Evolutionary conservation across 257 asterid genomes (phyloP).

Genomic region (Verbascum thapsus): DNA sequence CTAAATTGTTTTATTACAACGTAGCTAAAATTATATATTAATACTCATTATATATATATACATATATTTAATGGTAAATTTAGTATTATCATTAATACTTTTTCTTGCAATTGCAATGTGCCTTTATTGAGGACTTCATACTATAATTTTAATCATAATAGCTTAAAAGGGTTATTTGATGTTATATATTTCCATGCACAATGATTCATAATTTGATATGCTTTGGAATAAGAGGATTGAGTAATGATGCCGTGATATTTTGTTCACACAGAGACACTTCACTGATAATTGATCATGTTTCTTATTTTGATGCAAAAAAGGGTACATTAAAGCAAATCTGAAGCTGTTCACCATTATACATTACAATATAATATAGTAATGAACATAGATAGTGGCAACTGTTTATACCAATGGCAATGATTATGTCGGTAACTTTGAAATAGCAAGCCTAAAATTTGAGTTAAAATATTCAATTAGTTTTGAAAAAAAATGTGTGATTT

Average conservation of each 20-base stretch:
- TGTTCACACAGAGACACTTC: slow-evolving; percentile 28
- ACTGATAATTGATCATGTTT: slow-evolving; percentile 12
- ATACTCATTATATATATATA: too few relatives aligned
- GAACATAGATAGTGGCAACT: not conserved
- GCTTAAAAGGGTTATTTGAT: too few relatives aligned
- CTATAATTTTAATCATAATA: too few relatives aligned
- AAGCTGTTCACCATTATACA: not conserved
- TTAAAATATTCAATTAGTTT: too few relatives aligned
- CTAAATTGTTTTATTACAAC: too few relatives aligned
- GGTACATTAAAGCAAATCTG: not conserved
- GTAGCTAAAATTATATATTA: too few relatives aligned
- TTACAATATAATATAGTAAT: not conserved
- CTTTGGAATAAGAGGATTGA: slow-evolving; percentile 21
- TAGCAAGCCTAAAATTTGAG: slow-evolving; percentile 14
- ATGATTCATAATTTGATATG: slow-evolving; percentile 22
- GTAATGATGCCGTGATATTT: slow-evolving; percentile 22
- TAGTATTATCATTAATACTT: too few relatives aligned
- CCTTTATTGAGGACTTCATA: too few relatives aligned
- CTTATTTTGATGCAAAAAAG: slow-evolving; percentile 1
- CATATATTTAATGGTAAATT: too few relatives aligned
- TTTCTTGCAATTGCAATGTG: too few relatives aligned
- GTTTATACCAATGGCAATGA: not conserved
- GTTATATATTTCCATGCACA: not conserved
- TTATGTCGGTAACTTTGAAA: not conserved
- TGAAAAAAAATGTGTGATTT: too few relatives aligned